Evolutionary conservation across 164 flowering plant species (phyloP), one percentile per base, ranked within the genome.

Genomic region (Stephania japonica): DNA sequence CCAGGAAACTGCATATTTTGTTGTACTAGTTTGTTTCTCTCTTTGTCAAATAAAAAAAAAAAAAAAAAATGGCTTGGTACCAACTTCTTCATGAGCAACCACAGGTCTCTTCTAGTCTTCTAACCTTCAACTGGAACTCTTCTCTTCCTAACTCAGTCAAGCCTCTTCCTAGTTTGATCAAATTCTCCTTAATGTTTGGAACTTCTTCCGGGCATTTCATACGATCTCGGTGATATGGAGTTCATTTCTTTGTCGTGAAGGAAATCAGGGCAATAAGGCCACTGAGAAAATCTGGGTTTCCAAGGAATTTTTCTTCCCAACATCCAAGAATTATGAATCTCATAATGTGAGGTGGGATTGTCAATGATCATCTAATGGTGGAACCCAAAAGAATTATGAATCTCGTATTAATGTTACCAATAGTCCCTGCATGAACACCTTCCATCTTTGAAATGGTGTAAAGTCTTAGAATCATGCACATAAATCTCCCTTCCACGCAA

Each of bases 381-480:
- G 61, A 53, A 16, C 61, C 61, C 61, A 13, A 16, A 3, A 62
- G 67, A 32, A 4, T 32, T 32, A 1, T 10, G 50, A 44, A 53
- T 53, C 23, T 1, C 38, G 23, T 14, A n/a, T 13, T n/a, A 4
- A 7, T 42, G 23, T 81, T 75, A 81, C 81, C 81, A 81, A 44
- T 73, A 78, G 71, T 81, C 81, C 53, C 69, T 32, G 68, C 83
- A 81, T 63, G 81, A 81, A 65, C 83, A 81, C 68, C 42, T 42
- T 56, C 83, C 83, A 70, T 77, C 47, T 62, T 75, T 77, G 65
- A 77, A 80, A 72, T 75, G 78, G 68, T 80, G 83, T 11, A 77
- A 71, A 42, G 73, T 42, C 38, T 65, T 72, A 3, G 83, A 41
- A 64, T 80, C 83, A 72, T 77, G 72, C 72, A 80, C 63, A 69